phyloP scores from a whole-genome alignment of 2,329 filamentous ascomycete species.

The Trichoderma guizhouense region DNA sequence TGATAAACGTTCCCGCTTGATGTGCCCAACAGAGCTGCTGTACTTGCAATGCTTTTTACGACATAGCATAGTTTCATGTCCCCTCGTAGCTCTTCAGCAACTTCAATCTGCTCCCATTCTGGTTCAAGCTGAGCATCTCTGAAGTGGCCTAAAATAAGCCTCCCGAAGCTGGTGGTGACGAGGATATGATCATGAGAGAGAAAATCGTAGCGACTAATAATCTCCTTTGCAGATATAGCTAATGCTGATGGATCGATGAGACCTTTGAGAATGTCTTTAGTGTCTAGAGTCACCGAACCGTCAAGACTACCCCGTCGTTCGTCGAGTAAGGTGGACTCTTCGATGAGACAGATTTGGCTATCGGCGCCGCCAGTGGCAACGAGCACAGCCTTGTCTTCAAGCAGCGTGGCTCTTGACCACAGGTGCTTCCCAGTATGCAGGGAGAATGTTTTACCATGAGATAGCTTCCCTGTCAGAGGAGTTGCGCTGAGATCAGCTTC shows the following conservation, averaged over 20 bases:
- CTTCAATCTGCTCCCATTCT: slow-evolving; percentile 43
- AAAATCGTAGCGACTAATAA: slow-evolving; percentile 63
- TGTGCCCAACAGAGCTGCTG: slow-evolving; percentile 47
- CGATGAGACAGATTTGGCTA: slow-evolving; percentile 58
- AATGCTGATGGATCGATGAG: slow-evolving; percentile 7
- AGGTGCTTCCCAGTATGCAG: slow-evolving; percentile 86
- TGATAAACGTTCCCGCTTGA: slow-evolving; percentile 47
- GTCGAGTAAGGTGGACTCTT: slow-evolving; percentile 21
- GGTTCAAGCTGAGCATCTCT: slow-evolving; percentile 18
- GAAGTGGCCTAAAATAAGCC: slow-evolving; percentile 49
- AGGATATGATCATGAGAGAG: slow-evolving; percentile 52
- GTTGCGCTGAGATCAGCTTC: not conserved
- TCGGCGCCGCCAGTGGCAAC: slow-evolving; percentile 83
- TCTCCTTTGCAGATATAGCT: slow-evolving; percentile 28
- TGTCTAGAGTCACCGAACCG: slow-evolving; percentile 27
- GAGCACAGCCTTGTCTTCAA: slow-evolving; percentile 32
- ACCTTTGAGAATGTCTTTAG: slow-evolving; percentile 32
- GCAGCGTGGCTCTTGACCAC: slow-evolving; percentile 64
- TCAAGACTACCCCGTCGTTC: not conserved
- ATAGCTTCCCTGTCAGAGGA: slow-evolving; percentile 35
- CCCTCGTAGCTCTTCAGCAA: slow-evolving; percentile 32
- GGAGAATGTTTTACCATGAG: slow-evolving; percentile 53
- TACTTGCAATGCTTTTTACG: slow-evolving; percentile 38
- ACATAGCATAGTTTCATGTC: slow-evolving; percentile 48
- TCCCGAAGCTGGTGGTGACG: slow-evolving; percentile 58